Evolutionary conservation across 768 basidiomycete species (phyloP).

Genomic region (Kwoniella europaea): DNA sequence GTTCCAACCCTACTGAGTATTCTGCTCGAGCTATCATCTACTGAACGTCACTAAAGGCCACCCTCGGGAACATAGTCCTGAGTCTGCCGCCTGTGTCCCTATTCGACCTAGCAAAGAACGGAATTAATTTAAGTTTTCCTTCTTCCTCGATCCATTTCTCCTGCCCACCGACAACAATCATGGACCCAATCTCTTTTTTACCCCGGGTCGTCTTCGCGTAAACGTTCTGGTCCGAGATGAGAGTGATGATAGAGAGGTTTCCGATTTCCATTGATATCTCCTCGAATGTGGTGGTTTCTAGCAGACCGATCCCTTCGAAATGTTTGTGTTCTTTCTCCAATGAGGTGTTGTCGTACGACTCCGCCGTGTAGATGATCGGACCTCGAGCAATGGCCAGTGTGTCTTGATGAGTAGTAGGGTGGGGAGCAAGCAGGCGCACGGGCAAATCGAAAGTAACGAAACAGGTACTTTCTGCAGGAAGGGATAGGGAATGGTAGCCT

Average conservation of each 20-base stretch:
- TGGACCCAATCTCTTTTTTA: neutral
- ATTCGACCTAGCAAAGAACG: neutral
- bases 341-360: constrained; percentile 34
- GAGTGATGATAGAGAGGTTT: neutral
- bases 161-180: neutral
- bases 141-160: neutral
- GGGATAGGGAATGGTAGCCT: neutral
- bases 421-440: constrained; percentile 32
- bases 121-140: neutral
- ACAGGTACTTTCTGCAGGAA: neutral
- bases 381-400: constrained; percentile 39
- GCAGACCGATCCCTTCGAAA: constrained; percentile 32
- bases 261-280: neutral
- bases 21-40: neutral
- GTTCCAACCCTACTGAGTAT: too few species aligned
- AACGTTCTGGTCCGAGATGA: neutral
- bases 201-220: neutral
- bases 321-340: too few species aligned
- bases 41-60: neutral
- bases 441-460: constrained; percentile 31
- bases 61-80: neutral
- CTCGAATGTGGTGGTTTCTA: neutral
- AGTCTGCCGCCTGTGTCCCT: neutral
- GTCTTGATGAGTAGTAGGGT: constrained; percentile 35
- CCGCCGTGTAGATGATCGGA: constrained; percentile 45